Percentiles rank a stretch among this genome's conserved stretches.
phyloP scores from a whole-genome alignment of 1,139 yeast species.

The Candida sojae region DNA sequence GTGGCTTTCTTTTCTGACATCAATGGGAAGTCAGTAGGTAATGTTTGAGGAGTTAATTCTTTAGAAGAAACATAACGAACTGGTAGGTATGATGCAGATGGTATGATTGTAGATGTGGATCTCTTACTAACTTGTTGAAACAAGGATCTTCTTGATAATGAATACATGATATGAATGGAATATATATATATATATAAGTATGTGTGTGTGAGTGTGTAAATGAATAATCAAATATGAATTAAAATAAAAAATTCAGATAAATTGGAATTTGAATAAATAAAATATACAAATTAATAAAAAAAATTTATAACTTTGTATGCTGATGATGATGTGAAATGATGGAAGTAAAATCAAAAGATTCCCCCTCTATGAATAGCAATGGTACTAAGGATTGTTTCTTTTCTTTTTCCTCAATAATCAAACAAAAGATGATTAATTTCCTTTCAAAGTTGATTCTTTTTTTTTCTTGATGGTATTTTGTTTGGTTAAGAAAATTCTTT shows the following conservation, averaged over 20 bases:
- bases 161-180: conserved; percentile 19
- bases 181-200: no score
- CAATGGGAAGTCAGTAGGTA: conserved; percentile 49
- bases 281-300: background rate
- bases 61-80: conserved; percentile 38
- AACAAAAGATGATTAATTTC: no score
- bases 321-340: background rate
- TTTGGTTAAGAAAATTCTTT: background rate
- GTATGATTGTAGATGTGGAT: conserved; percentile 5
- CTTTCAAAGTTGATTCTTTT: no score
- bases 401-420: background rate
- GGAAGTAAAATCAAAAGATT: background rate
- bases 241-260: background rate
- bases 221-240: background rate
- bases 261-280: background rate
- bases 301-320: background rate
- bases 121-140: conserved; percentile 9
- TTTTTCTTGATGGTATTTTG: no score
- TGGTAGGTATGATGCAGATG: conserved; percentile 2
- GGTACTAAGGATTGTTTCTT: background rate
- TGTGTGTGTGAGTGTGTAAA: background rate
- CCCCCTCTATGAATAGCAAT: no score
- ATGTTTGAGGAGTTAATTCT: conserved; percentile 44
- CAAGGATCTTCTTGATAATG: conserved; percentile 26
- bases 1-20: conserved; percentile 47